Conservation (phyloP, 2,329 filamentous ascomycete genomes). For the Neofusicoccum parvum region DNA sequence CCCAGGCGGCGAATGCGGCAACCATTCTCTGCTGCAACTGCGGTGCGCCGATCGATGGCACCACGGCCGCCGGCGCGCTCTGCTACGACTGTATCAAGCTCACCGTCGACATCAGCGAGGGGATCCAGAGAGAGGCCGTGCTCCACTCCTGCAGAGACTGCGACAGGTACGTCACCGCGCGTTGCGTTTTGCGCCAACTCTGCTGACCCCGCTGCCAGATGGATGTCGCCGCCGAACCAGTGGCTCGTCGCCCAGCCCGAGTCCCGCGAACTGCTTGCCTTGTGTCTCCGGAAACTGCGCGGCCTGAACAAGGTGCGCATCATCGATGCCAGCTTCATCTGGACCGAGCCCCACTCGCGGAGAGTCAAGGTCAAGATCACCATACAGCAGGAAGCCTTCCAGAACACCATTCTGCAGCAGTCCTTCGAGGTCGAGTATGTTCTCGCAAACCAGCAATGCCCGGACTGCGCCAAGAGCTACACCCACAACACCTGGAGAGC, state of each 20-base stretch:
- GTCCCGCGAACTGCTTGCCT: conserved; percentile 86
- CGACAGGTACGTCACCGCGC: conserved; percentile 53
- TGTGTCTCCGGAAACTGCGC: conserved; percentile 86
- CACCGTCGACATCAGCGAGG: conserved; percentile 88
- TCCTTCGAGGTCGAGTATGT: conserved; percentile 93
- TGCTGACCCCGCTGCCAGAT: conserved; percentile 44
- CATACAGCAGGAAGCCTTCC: conserved; percentile 72
- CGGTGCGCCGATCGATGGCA: conserved; percentile 88
- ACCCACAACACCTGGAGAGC: conserved; percentile 96
- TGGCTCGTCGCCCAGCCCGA: conserved; percentile 87
- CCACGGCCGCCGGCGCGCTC: conserved; percentile 71
- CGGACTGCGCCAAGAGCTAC: conserved; percentile 93
- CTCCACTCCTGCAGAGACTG: conserved; percentile 93
- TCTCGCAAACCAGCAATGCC: conserved; percentile 88
- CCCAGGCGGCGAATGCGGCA: conserved; percentile 47
- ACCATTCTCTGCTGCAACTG: conserved; percentile 98
- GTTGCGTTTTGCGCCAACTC: conserved; percentile 13
- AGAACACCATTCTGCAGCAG: conserved; percentile 79
- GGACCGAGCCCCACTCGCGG: conserved; percentile 96
- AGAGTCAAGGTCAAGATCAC: conserved; percentile 94
- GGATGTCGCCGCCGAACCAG: conserved; percentile 80
- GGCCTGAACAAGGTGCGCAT: conserved; percentile 89
- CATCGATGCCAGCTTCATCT: conserved; percentile 94
- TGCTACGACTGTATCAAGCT: conserved; percentile 97
- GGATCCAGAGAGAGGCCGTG: conserved; percentile 86